phyloP scores from a whole-genome alignment of 1,284 basidiomycete species.

The Ganoderma leucocontextum region DNA sequence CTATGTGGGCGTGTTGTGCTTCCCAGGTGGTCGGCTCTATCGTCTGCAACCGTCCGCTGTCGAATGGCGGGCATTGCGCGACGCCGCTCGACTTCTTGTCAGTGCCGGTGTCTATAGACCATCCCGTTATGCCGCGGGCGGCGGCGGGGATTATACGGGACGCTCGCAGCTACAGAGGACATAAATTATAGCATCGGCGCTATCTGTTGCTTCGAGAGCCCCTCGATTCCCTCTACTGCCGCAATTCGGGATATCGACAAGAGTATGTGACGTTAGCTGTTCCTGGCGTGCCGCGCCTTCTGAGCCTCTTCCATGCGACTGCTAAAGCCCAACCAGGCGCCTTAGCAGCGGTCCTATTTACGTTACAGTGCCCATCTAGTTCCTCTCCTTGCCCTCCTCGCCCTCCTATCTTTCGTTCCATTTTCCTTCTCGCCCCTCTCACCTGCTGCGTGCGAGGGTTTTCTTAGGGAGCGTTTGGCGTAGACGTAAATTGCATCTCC shows the following conservation, averaged over 20 bases:
- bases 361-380: constrained; percentile 10
- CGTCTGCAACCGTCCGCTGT: not conserved
- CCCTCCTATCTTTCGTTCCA: constrained; percentile 12
- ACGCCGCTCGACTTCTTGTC: constrained; percentile 13
- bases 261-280: constrained; percentile 17
- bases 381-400: constrained; percentile 13
- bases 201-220: constrained; percentile 31
- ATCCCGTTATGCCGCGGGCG: constrained; percentile 5
- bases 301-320: constrained; percentile 21
- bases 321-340: constrained; percentile 17
- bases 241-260: constrained; percentile 23
- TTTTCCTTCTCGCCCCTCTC: not conserved
- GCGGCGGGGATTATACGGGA: constrained; percentile 25
- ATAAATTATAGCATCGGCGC: constrained; percentile 14
- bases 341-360: constrained; percentile 27
- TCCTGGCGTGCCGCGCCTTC: constrained; percentile 20
- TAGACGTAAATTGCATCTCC: not conserved
- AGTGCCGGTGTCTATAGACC: not conserved
- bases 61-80: constrained; percentile 9
- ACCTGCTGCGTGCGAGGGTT: not conserved
- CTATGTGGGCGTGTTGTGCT: not conserved
- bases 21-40: constrained; percentile 9
- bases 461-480: not conserved
- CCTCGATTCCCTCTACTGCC: constrained; percentile 15
- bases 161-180: constrained; percentile 34